Percentiles rank a stretch among this genome's conserved stretches.
phyloP scores from a whole-genome alignment of 176 grass and related monocot species.

The Aegilops speltoides region DNA sequence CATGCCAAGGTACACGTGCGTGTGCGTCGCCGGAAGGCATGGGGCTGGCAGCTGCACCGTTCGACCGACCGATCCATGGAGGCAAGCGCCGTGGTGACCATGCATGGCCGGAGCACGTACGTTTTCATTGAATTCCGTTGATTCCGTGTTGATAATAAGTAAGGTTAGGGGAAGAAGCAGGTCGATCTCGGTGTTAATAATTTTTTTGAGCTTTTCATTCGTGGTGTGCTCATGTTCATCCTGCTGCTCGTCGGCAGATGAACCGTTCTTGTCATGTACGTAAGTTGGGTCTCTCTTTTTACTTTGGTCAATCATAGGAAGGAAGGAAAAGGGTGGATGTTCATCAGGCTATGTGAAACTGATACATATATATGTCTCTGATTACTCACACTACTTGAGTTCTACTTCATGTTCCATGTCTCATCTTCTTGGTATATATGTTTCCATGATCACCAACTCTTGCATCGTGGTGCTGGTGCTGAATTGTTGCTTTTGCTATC shows the following conservation, averaged over 20 bases:
- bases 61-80: neutral
- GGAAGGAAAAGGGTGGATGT: neutral
- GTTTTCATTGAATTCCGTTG: neutral
- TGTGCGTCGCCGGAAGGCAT: neutral
- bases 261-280: conserved; percentile 20
- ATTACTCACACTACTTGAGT: conserved; percentile 17
- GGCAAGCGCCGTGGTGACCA: neutral
- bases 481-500: neutral
- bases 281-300: neutral
- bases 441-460: neutral
- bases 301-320: neutral
- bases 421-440: neutral
- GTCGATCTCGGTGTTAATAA: neutral
- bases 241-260: too few relatives aligned
- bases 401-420: neutral
- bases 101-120: neutral
- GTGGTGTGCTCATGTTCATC: conserved; percentile 25
- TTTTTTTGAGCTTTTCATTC: neutral
- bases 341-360: neutral
- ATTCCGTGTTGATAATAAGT: conserved; percentile 35
- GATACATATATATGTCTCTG: neutral
- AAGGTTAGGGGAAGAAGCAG: conserved; percentile 28
- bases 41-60: neutral
- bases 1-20: neutral
- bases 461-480: too few relatives aligned